Evolutionary conservation across 345 rosid genomes (phyloP), one percentile per base, ranked within the genome.

Genomic region (Arabidopsis thaliana): DNA sequence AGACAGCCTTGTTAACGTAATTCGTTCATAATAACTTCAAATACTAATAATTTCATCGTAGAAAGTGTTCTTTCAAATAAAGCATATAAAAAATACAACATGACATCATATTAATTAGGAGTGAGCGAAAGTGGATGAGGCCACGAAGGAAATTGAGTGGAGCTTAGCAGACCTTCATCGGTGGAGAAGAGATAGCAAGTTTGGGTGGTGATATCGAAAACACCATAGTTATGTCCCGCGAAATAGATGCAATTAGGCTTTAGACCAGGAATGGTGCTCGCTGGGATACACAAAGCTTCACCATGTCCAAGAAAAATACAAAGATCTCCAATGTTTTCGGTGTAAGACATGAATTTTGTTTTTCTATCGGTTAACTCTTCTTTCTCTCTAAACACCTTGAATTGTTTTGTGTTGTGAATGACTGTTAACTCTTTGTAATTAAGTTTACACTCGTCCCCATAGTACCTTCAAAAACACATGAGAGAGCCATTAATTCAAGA

Each of bases 171-270:
- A 41, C 67, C 67, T 3, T 14, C 7, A 1, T 25, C 37, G 7
- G 51, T 36, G 48, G 3, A 50, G 22, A 66, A 66, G 23, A 66
- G 16, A 25, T 30, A 44, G 67, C 50, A 59, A 11, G 8, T 20
- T 13, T 66, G 45, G 59, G 73, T 41, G 41, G 32, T 57, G 42
- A 56, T 55, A 56, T 69, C 53, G 32, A 6, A 56, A 56, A 57
- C 51, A 5, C 73, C 63, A 41, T 25, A 41, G 73, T 53, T 40
- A 42, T 42, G 25, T 40, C 51, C 72, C 62, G 16, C 37, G 14
- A 52, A 68, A 28, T 53, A 53, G 50, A 68, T 55, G 72, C 61
- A 69, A 7, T 69, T 69, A 55, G 32, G 64, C 52, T 69, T 69
- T 34, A 42, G 64, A 57, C 73, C 64, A n/a, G 41, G 73, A 33